phyloP scores from a whole-genome alignment of 2,329 filamentous ascomycete genomes.

The Samsoniella hepiali region DNA sequence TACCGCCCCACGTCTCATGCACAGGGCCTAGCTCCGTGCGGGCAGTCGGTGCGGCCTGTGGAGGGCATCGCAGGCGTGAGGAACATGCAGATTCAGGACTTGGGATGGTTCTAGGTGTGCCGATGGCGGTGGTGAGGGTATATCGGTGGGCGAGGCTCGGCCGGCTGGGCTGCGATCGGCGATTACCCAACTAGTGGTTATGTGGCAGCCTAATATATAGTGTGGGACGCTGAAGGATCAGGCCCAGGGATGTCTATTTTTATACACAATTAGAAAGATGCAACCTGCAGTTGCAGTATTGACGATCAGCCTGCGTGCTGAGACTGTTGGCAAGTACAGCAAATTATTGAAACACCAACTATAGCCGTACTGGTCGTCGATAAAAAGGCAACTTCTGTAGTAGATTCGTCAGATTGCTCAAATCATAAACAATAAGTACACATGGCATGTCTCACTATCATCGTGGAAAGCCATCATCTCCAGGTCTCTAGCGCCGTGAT shows the following conservation, averaged over 20 bases:
- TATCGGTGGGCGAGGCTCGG: background rate
- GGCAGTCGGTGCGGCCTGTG: background rate
- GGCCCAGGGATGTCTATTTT: background rate
- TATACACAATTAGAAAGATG: background rate
- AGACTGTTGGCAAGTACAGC: background rate
- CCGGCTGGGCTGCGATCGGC: background rate
- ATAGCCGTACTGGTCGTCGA: no score
- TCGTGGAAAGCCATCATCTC: background rate
- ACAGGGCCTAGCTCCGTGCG: background rate
- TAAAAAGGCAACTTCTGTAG: background rate
- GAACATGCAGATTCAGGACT: background rate
- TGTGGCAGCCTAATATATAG: constrained; percentile 6
- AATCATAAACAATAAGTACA: no score
- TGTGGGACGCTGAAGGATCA: background rate
- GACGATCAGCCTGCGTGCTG: background rate
- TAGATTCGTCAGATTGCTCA: background rate
- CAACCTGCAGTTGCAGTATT: background rate
- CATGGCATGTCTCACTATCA: background rate
- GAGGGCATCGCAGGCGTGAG: background rate
- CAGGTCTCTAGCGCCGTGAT: background rate
- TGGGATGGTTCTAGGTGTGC: background rate
- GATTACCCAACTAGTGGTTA: background rate
- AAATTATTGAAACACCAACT: background rate
- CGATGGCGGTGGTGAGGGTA: background rate
- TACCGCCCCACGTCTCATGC: constrained; percentile 15